phyloP scores from a whole-genome alignment of 2,329 filamentous ascomycete species.

The Apiospora malaysiana region DNA sequence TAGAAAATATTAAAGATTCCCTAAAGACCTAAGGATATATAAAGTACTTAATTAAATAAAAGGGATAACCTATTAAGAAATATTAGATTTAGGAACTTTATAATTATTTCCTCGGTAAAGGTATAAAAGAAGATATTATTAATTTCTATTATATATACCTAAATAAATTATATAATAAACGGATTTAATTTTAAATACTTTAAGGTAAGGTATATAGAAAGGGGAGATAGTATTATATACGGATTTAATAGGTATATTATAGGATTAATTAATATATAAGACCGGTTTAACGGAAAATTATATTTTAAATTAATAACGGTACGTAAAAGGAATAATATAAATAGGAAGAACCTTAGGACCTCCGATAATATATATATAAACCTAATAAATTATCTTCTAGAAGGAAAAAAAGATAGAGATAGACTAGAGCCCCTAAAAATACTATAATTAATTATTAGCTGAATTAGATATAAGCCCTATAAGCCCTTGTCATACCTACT shows the following conservation, averaged over 20 bases:
- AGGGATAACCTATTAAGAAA: background rate
- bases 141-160: background rate
- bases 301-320: background rate
- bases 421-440: too few species aligned
- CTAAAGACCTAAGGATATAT: background rate
- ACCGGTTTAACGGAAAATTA: background rate
- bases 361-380: too few species aligned
- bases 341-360: background rate
- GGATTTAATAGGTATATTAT: background rate
- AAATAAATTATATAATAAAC: background rate
- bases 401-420: too few species aligned
- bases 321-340: too few species aligned
- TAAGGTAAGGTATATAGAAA: background rate
- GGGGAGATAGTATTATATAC: background rate
- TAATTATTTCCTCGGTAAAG: background rate
- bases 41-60: constrained; percentile 3
- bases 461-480: too few species aligned
- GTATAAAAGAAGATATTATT: background rate
- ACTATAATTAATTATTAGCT: too few species aligned
- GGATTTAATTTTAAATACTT: background rate
- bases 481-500: too few species aligned
- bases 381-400: too few species aligned
- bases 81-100: background rate
- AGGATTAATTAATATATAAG: too few species aligned
- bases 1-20: background rate